A percentile compares a stretch with the other conserved stretches of the same genome.
phyloP scores from a whole-genome alignment of 768 basidiomycete genomes.

The Fomitopsis serialis region DNA sequence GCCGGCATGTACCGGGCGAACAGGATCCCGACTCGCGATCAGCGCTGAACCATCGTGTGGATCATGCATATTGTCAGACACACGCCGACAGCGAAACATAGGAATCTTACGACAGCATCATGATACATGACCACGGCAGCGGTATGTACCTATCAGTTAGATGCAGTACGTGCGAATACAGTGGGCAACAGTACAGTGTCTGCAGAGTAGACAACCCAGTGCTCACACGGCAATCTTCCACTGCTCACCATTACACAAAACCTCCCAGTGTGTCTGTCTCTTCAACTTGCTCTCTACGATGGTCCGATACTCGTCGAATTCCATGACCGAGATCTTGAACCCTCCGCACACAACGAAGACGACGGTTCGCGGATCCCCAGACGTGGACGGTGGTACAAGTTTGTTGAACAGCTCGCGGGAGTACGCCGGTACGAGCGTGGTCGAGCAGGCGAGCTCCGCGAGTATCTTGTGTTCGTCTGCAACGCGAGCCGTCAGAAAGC shows the following conservation, averaged over 20 bases:
- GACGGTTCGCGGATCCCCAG: constrained; percentile 31
- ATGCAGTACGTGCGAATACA: no score
- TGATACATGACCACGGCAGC: no score
- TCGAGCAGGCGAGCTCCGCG: constrained; percentile 70
- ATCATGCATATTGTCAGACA: no score
- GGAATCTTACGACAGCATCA: no score
- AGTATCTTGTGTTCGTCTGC: constrained; percentile 73
- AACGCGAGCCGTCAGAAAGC: not conserved
- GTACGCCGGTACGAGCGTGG: constrained; percentile 65
- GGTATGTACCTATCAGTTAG: no score
- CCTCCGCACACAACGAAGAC: constrained; percentile 72
- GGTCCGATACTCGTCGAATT: constrained; percentile 42
- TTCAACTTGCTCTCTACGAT: constrained; percentile 32
- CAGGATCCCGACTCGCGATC: no score
- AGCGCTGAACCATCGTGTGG: no score
- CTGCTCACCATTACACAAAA: constrained; percentile 11
- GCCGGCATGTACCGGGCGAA: no score
- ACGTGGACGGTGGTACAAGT: constrained; percentile 33
- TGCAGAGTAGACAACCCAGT: no score
- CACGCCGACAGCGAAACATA: no score
- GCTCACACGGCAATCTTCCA: not conserved
- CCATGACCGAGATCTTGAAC: constrained; percentile 58
- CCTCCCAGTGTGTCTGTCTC: constrained; percentile 18
- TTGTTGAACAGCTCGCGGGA: constrained; percentile 47
- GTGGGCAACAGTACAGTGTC: no score